Evolutionary conservation across 768 basidiomycete genomes (phyloP).

Genomic region (Lentinus tigrinus): DNA sequence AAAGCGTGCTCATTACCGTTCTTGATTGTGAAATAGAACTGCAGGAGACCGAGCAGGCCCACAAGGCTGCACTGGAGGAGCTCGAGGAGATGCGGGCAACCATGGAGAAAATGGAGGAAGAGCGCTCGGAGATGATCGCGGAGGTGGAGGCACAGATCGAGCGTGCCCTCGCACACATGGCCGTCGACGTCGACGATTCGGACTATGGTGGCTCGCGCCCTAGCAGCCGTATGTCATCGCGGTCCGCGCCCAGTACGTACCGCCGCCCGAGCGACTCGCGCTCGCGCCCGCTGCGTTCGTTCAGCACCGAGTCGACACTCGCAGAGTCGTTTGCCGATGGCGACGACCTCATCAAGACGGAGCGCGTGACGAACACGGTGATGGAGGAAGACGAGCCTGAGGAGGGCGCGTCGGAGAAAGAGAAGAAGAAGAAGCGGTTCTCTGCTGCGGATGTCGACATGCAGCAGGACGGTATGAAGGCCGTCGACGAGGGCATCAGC

Average conservation of each 20-base stretch:
- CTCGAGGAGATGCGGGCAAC: constrained; percentile 78
- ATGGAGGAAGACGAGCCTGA: constrained; percentile 58
- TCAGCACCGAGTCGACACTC: constrained; percentile 79
- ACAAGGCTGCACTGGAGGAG: constrained; percentile 78
- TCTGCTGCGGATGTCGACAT: constrained; percentile 65
- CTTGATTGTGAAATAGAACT: constrained; percentile 54
- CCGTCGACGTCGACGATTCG: constrained; percentile 74
- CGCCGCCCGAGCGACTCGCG: constrained; percentile 60
- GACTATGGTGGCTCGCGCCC: constrained; percentile 74
- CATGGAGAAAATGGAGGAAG: constrained; percentile 87
- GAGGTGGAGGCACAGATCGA: constrained; percentile 93
- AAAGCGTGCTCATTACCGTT: neutral
- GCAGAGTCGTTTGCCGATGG: constrained; percentile 61
- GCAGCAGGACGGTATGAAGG: constrained; percentile 76
- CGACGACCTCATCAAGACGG: constrained; percentile 31
- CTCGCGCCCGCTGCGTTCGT: constrained; percentile 57
- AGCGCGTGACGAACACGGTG: constrained; percentile 52
- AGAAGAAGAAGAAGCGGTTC: constrained; percentile 71
- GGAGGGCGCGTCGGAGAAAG: constrained; percentile 32
- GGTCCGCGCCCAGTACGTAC: constrained; percentile 47
- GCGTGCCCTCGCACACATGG: constrained; percentile 81
- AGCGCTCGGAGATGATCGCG: constrained; percentile 87
- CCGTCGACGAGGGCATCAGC: constrained; percentile 85
- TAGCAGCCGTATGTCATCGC: constrained; percentile 63
- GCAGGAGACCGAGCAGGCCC: constrained; percentile 76